phyloP scores from a whole-genome alignment of 495 filamentous ascomycete species.

The Penicillium alfredii region DNA sequence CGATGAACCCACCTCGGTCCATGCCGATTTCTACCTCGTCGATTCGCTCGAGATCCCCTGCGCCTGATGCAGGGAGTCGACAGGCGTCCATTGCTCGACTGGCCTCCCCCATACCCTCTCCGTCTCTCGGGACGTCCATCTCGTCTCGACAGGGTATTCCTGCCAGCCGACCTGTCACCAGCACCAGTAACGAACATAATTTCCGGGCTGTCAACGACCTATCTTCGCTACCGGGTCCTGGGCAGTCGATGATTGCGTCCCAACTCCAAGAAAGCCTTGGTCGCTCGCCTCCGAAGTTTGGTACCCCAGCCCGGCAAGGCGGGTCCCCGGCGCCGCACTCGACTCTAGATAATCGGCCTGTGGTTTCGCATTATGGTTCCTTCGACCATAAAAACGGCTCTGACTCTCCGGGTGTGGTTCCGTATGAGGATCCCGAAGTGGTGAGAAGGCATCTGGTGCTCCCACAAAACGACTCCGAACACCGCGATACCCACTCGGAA shows the following conservation, averaged over 20 bases:
- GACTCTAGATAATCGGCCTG: conserved; percentile 38
- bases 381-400: conserved; percentile 57
- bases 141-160: conserved; percentile 39
- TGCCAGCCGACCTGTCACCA: conserved; percentile 16
- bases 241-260: conserved; percentile 69
- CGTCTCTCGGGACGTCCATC: conserved; percentile 36
- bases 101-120: conserved; percentile 60
- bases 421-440: conserved; percentile 74
- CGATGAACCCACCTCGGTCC: conserved; percentile 25
- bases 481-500: conserved; percentile 34
- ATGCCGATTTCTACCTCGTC: conserved; percentile 36
- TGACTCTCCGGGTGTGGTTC: conserved; percentile 31
- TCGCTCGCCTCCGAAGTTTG: conserved; percentile 44
- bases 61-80: conserved; percentile 47
- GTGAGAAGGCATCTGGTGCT: conserved; percentile 77
- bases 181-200: conserved; percentile 23
- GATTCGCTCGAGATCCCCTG: conserved; percentile 36
- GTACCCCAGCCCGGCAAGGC: conserved; percentile 49
- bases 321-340: conserved; percentile 48
- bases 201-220: conserved; percentile 32
- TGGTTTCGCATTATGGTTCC: conserved; percentile 70
- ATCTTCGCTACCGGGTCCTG: conserved; percentile 55
- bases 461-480: conserved; percentile 44
- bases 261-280: conserved; percentile 61
- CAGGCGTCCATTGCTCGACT: conserved; percentile 66